phyloP scores from a whole-genome alignment of 2,329 filamentous ascomycete genomes.

The Sclerotinia minor region DNA sequence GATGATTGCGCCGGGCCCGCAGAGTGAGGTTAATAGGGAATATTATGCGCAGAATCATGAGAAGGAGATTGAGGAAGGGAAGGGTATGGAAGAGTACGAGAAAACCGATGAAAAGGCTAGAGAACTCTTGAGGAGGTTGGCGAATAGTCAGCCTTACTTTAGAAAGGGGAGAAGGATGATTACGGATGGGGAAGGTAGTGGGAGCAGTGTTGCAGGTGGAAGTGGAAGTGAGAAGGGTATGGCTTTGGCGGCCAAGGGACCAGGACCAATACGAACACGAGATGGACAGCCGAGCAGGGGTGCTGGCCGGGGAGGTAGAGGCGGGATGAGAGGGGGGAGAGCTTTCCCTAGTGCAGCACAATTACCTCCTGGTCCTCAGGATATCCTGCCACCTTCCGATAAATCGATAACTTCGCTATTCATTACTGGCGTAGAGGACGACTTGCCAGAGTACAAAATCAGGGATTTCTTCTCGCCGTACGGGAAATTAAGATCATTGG shows the following conservation, averaged over 20 bases:
- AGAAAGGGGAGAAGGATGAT: constrained; percentile 75
- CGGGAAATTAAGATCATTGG: constrained; percentile 86
- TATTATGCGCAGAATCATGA: constrained; percentile 98
- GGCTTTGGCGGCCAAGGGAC: constrained; percentile 52
- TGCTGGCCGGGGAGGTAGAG: constrained; percentile 43
- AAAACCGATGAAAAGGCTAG: constrained; percentile 97
- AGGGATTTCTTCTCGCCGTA: constrained; percentile 87
- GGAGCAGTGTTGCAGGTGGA: constrained; percentile 36
- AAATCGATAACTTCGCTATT: constrained; percentile 89
- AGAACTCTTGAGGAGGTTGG: constrained; percentile 79
- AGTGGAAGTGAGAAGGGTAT: constrained; percentile 44
- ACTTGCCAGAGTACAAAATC: constrained; percentile 87
- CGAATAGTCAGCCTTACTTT: constrained; percentile 93
- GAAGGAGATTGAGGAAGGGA: constrained; percentile 88
- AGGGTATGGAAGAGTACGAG: constrained; percentile 85
- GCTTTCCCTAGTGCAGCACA: constrained; percentile 71
- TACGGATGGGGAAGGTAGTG: constrained; percentile 39
- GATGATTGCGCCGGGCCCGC: constrained; percentile 92
- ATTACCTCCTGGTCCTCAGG: constrained; percentile 76
- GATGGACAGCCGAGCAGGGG: constrained; percentile 53
- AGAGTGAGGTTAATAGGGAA: constrained; percentile 91
- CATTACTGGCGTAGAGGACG: constrained; percentile 92
- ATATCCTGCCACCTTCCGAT: constrained; percentile 83
- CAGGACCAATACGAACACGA: constrained; percentile 77
- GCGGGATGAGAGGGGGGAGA: constrained; percentile 47